Conservation (phyloP, 768 basidiomycete species). For the Russula emetica region DNA sequence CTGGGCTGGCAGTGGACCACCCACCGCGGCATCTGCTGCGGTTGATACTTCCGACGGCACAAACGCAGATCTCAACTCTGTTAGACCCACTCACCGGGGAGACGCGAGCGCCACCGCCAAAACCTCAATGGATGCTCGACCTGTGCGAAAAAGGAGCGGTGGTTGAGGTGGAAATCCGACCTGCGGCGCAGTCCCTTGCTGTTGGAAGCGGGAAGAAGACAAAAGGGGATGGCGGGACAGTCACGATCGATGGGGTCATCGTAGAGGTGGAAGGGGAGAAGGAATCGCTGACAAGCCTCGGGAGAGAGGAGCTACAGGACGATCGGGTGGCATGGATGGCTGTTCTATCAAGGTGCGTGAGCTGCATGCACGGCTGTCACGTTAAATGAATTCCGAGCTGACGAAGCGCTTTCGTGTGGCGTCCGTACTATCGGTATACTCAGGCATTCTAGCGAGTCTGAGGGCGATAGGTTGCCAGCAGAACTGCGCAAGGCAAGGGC, state of each 20-base stretch:
- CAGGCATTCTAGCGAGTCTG: constrained; percentile 47
- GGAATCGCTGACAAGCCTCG: constrained; percentile 65
- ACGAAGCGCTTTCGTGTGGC: constrained; percentile 5
- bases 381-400: constrained; percentile 12
- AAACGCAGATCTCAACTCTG: constrained; percentile 70
- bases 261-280: constrained; percentile 63
- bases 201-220: constrained; percentile 30
- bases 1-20: constrained; percentile 50
- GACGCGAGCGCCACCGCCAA: constrained; percentile 51
- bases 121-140: constrained; percentile 69
- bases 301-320: constrained; percentile 73
- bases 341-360: constrained; percentile 58
- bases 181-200: constrained; percentile 33
- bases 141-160: constrained; percentile 57
- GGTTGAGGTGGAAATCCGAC: constrained; percentile 54
- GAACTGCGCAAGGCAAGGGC: constrained; percentile 59
- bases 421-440: constrained; percentile 9
- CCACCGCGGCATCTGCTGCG: constrained; percentile 71
- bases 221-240: constrained; percentile 34
- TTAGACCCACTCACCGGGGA: constrained; percentile 78
- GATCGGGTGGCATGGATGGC: constrained; percentile 62
- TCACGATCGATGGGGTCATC: constrained; percentile 41
- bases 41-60: constrained; percentile 76
- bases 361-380: constrained; percentile 20
- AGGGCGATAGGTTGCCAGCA: constrained; percentile 53